phyloP scores from a whole-genome alignment of 169 alveolate genomes.

The Eimeria necatrix region DNA sequence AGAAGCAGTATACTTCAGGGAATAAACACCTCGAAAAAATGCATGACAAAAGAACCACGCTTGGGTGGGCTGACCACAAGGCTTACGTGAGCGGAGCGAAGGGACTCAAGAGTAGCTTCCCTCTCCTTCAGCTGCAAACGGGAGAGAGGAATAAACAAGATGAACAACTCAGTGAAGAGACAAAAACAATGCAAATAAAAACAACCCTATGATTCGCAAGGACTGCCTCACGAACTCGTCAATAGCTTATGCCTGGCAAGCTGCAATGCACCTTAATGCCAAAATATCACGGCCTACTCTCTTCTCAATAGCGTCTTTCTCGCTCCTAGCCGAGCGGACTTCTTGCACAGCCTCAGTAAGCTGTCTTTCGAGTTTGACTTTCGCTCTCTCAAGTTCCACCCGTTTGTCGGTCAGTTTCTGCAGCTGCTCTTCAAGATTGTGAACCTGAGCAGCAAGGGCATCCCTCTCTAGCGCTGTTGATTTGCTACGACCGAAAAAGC shows the following conservation, averaged over 20 bases:
- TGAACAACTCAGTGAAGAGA: background rate
- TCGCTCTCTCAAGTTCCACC: slow-evolving; percentile 59
- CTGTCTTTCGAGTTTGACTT: slow-evolving; percentile 64
- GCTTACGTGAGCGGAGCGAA: slow-evolving; percentile 48
- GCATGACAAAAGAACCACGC: too few species aligned
- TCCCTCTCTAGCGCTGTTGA: slow-evolving; percentile 66
- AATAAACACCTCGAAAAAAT: too few species aligned
- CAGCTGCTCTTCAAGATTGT: slow-evolving; percentile 60
- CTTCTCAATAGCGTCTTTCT: background rate
- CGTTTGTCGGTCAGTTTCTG: slow-evolving; percentile 64
- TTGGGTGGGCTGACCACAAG: background rate
- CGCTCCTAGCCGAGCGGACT: slow-evolving; percentile 24
- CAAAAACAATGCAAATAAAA: background rate
- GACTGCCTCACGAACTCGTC: background rate
- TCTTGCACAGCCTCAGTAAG: slow-evolving; percentile 53
- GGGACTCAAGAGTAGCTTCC: slow-evolving; percentile 61
- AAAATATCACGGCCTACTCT: background rate
- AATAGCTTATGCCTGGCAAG: background rate
- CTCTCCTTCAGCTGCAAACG: slow-evolving; percentile 59
- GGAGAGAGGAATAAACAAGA: background rate
- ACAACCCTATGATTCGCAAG: background rate
- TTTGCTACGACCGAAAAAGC: slow-evolving; percentile 71
- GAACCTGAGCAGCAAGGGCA: slow-evolving; percentile 63
- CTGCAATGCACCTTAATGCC: background rate
- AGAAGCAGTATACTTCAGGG: background rate